Evolutionary conservation across 208 protist genomes (phyloP).

Genomic region (Wallacemonas sp.): DNA sequence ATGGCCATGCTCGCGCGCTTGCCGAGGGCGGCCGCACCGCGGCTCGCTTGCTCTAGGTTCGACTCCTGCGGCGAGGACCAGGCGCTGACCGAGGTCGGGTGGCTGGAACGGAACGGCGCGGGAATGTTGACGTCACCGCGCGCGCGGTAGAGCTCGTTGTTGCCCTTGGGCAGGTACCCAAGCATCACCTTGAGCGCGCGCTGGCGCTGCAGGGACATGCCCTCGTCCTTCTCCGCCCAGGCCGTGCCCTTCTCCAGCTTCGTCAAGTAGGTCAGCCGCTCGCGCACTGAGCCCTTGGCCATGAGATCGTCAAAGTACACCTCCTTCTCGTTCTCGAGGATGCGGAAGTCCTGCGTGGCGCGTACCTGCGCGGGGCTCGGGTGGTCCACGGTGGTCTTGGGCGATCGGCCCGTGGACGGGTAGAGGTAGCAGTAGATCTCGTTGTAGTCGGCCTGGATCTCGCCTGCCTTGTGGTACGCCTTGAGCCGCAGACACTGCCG

Average conservation of each 20-base stretch:
- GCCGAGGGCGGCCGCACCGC: slow-evolving; percentile 74
- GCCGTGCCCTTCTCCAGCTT: slow-evolving; percentile 79
- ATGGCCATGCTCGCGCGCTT: slow-evolving; percentile 83
- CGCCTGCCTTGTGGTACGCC: slow-evolving; percentile 76
- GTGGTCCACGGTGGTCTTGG: slow-evolving; percentile 81
- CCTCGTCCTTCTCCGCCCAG: slow-evolving; percentile 88
- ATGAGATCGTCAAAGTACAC: slow-evolving; percentile 85
- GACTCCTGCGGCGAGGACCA: slow-evolving; percentile 79
- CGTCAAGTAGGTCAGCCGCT: slow-evolving; percentile 61
- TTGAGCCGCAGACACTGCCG: slow-evolving; percentile 65
- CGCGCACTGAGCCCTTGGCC: slow-evolving; percentile 50
- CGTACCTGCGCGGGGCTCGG: slow-evolving; percentile 56
- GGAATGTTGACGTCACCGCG: slow-evolving; percentile 85
- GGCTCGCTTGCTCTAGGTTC: slow-evolving; percentile 84
- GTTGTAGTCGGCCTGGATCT: slow-evolving; percentile 71
- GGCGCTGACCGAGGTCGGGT: slow-evolving; percentile 66
- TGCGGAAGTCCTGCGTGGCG: slow-evolving; percentile 57
- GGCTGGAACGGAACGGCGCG: slow-evolving; percentile 80
- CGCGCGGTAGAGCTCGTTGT: slow-evolving; percentile 83
- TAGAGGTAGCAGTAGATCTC: slow-evolving; percentile 89
- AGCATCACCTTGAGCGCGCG: slow-evolving; percentile 88
- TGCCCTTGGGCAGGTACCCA: slow-evolving; percentile 86
- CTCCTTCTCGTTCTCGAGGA: slow-evolving; percentile 78
- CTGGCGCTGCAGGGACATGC: slow-evolving; percentile 84
- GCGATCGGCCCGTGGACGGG: slow-evolving; percentile 77